Evolutionary conservation across 108 stramenopile species (phyloP), one percentile per base, ranked within the genome.

Genomic region (Cyclotella sp.): DNA sequence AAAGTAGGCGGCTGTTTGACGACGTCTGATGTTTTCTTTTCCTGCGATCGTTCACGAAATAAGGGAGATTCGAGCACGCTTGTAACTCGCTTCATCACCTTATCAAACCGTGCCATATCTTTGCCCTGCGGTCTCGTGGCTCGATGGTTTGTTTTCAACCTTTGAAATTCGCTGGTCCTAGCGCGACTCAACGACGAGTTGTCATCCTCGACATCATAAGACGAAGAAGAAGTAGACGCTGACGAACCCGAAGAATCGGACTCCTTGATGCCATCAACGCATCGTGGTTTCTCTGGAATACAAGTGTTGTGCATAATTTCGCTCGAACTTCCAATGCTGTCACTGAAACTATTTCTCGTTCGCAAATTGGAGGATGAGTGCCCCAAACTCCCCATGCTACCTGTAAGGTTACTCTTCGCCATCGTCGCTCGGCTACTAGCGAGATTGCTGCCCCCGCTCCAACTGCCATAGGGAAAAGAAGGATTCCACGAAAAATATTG

Each of bases 1-100:
- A 84, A 96, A 7, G 88, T 90, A 0, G 90, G 95, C 24, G 73
- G 95, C 24, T 69, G 81, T 61, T 90, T 72, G 1, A 72, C 78
- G 13, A 74, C 76, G 26, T 60, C 71, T 40, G 76, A 45, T 42
- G 53, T 43, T 42, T 87, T 84, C 12, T 57, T 41, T 29, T 27
- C 77, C 58, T 82, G 49, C 30, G 51, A 61, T 9, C 40, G 44
- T 28, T 39, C 54, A 26, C 22, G 29, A 68, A 55, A 52, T 41
- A 61, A 3, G 0, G 82, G 69, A 21, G 57, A 68, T 22, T 80
- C 67, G 14, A 80, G 72, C 0, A 63, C 73, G 39, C 67, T 74
- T 19, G 54, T 68, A 21, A 80, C 46, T 49, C 70, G 70, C 34
- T 63, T 63, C 52, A 72, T 72, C 5, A 46, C 57, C 40, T 58